Percentiles rank a stretch among this genome's conserved stretches.
Evolutionary conservation across 1,139 yeast genomes (phyloP).

Genomic region (Yamadazyma blattariae): DNA sequence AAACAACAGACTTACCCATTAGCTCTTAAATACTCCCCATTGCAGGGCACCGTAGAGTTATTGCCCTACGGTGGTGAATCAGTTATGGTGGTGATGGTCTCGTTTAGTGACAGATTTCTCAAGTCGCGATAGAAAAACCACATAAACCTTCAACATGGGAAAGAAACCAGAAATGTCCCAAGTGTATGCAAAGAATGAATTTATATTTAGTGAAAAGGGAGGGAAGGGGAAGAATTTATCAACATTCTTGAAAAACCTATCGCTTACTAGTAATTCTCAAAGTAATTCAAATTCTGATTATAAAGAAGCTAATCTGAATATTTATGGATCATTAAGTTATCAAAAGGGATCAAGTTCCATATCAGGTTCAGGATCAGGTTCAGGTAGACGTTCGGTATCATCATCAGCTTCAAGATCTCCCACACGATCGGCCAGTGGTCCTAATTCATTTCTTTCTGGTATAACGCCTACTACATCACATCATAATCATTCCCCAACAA

Average conservation of each 20-base stretch:
- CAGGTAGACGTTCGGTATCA: no score
- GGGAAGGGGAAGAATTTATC: slow-evolving; percentile 64
- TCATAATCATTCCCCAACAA: not conserved
- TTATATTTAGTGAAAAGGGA: slow-evolving; percentile 65
- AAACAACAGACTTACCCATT: no score
- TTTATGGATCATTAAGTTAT: slow-evolving; percentile 40
- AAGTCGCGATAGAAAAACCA: not conserved
- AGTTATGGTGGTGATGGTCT: no score
- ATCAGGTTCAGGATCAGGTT: no score
- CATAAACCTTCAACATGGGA: slow-evolving; percentile 26
- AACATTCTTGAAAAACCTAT: slow-evolving; percentile 53
- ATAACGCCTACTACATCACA: slow-evolving; percentile 9
- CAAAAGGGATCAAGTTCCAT: slow-evolving; percentile 4
- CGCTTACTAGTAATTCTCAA: slow-evolving; percentile 20
- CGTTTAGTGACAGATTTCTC: no score
- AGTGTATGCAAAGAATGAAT: slow-evolving; percentile 55
- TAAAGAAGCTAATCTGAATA: slow-evolving; percentile 35
- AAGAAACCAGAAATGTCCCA: slow-evolving; percentile 60
- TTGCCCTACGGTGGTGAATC: no score
- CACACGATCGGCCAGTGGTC: slow-evolving; percentile 20
- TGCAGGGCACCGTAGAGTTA: no score
- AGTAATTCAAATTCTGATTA: slow-evolving; percentile 15
- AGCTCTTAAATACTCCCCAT: no score
- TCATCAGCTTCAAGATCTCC: slow-evolving; percentile 14
- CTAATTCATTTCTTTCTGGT: slow-evolving; percentile 10